phyloP scores from a whole-genome alignment of 257 asterid genomes.

The Solanum peruvianum region DNA sequence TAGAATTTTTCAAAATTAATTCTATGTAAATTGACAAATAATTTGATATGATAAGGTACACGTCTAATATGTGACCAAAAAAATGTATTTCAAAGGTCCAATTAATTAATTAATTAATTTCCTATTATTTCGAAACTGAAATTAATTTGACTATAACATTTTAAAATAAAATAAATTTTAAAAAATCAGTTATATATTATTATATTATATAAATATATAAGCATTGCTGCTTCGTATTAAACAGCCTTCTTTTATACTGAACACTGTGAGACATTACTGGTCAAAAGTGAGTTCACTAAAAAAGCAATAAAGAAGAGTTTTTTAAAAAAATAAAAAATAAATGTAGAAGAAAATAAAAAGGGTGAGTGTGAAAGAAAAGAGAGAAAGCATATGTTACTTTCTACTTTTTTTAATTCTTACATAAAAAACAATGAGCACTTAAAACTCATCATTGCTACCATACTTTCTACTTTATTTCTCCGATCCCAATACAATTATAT shows the following conservation, averaged over 20 bases:
- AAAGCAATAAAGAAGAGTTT: neutral
- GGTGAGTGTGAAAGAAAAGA: neutral
- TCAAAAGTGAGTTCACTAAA: conserved; percentile 7
- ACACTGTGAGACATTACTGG: conserved; percentile 6
- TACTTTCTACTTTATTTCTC: conserved; percentile 5
- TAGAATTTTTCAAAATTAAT: neutral
- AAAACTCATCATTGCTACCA: conserved; percentile 15
- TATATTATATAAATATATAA: neutral
- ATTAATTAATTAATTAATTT: neutral
- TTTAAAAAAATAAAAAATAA: neutral
- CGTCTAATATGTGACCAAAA: no score
- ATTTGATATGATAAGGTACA: neutral
- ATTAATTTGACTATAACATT: neutral
- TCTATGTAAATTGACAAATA: neutral
- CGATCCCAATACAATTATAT: conserved; percentile 20
- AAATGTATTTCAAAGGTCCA: neutral
- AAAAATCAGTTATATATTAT: neutral
- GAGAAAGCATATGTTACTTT: conserved; percentile 1
- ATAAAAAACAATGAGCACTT: conserved; percentile 8
- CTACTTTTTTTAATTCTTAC: conserved; percentile 5
- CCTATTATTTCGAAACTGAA: neutral
- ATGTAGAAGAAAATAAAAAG: neutral
- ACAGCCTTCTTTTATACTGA: conserved; percentile 1
- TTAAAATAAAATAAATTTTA: neutral
- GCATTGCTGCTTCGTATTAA: neutral